These are phyloP conservation scores for Symbiodinium pilosum DNA, from an alignment of 73 alveolate species.

Conservation along the genomic window DNA sequence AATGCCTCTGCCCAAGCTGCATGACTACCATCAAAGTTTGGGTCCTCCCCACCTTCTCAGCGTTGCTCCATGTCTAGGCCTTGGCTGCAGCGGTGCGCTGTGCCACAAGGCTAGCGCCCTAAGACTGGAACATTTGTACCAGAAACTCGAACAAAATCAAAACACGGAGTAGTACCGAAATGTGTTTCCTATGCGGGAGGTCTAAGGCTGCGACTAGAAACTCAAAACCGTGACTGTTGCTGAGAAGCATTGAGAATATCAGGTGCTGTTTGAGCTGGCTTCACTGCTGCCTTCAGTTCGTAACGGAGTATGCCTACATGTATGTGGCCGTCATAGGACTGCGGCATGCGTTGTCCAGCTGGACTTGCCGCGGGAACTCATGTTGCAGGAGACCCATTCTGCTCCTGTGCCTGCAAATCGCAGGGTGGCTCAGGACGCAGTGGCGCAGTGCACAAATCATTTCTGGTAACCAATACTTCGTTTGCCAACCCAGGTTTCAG, in stretches of 20 bases:
- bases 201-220: too few relatives aligned
- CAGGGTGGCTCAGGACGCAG: neutral
- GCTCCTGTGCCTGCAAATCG: neutral
- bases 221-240: neutral
- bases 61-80: too few relatives aligned
- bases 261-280: conserved; percentile 10
- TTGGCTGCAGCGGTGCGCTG: conserved; percentile 16
- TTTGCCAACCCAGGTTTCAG: neutral
- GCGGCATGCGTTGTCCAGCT: neutral
- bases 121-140: neutral
- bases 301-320: conserved; percentile 2
- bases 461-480: too few relatives aligned
- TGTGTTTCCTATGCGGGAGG: too few relatives aligned
- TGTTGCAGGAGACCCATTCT: neutral
- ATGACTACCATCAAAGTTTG: too few relatives aligned
- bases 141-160: too few relatives aligned
- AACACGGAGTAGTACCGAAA: too few relatives aligned
- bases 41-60: too few relatives aligned
- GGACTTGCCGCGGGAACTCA: neutral
- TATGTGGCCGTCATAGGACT: conserved; percentile 13
- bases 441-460: too few relatives aligned
- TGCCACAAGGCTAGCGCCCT: neutral
- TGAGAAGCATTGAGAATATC: neutral
- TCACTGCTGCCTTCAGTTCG: neutral
- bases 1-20: neutral